Base-by-base conservation (phyloP, 257 asterid genomes). In the Lantana camara region DNA sequence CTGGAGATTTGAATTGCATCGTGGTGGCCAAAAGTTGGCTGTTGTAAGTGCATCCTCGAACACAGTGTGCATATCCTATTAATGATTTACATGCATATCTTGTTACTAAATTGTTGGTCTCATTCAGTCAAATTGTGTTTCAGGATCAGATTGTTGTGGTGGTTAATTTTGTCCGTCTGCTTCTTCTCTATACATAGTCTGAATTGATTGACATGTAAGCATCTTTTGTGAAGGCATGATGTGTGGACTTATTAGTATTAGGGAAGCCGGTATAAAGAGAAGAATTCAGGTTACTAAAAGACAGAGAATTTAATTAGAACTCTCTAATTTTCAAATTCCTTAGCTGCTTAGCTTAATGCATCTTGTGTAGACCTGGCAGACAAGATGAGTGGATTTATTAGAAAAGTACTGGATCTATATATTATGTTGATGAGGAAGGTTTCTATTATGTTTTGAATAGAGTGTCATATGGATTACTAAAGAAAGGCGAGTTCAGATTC, bases 1-100 rank as follows among this genome's bases (percentile, higher is more conserved):
- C 63, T 90, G 99, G 99, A 94, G 76, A 72, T 83, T 94, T 67
- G 97, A 94, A 82, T 77, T 94, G 75, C 95, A 83, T 67, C 95
- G 97, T 38, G 93, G 95, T 40, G 95, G 91, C 41, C 97, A 90
- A 66, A 94, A 88, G 82, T 75, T 90, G 74, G 81, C 86, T 71
- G 83, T 94, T 68, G 96, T 94, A 84, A 90, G 97, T 78, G 66
- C 69, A 75, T 70, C 69, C 66, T 78, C 29, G 24, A 60, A 61
- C 64, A 44, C 68, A 30, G 32, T 51, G 4, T 51, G 23, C 21
- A 42, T 23, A 44, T 58, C 50, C 10, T 47, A 57, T 52, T 46
- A 22, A 51, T 32, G 30, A 46, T 22, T 57, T 52, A 29, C 19
- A 24, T 19, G 9, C 45, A 4, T 40, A 46, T 21, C 12, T 40